Evolutionary conservation across 148 eudicot genomes (phyloP).

Genomic region (Cornus controversa): DNA sequence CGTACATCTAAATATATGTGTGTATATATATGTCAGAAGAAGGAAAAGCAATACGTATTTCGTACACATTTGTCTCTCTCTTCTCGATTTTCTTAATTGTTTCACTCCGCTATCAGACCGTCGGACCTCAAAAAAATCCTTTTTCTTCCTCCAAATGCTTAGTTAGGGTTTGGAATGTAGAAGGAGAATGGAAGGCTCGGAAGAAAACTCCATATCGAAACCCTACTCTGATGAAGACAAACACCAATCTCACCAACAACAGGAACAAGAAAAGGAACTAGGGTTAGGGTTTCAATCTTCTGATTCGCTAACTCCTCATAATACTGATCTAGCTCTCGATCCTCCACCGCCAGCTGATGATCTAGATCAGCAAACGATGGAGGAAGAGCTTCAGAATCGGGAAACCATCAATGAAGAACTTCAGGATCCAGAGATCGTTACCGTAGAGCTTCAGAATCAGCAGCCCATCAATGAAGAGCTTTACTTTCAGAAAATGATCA

Average conservation of each 20-base stretch:
- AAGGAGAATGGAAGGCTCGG: slow-evolving; percentile 14
- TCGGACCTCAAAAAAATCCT: neutral
- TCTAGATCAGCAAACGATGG: neutral
- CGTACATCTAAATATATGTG: no score
- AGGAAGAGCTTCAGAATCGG: slow-evolving; percentile 10
- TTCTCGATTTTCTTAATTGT: neutral
- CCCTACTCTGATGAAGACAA: neutral
- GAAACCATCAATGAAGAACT: slow-evolving; percentile 5
- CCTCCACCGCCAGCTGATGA: neutral
- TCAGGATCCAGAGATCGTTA: neutral
- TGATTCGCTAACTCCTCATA: neutral
- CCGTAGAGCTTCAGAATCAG: neutral
- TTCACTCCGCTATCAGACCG: neutral
- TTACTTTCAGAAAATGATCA: neutral
- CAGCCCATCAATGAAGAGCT: neutral
- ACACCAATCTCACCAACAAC: neutral
- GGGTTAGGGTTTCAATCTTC: slow-evolving; percentile 21
- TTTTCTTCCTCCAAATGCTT: neutral
- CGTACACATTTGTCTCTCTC: neutral
- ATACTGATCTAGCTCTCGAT: neutral
- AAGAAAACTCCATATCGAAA: neutral
- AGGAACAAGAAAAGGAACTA: neutral
- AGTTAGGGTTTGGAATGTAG: slow-evolving; percentile 19
- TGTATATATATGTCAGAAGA: neutral
- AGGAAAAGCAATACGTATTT: neutral